phyloP scores from a whole-genome alignment of 2,329 filamentous ascomycete genomes.

The Penicillium oxalicum region DNA sequence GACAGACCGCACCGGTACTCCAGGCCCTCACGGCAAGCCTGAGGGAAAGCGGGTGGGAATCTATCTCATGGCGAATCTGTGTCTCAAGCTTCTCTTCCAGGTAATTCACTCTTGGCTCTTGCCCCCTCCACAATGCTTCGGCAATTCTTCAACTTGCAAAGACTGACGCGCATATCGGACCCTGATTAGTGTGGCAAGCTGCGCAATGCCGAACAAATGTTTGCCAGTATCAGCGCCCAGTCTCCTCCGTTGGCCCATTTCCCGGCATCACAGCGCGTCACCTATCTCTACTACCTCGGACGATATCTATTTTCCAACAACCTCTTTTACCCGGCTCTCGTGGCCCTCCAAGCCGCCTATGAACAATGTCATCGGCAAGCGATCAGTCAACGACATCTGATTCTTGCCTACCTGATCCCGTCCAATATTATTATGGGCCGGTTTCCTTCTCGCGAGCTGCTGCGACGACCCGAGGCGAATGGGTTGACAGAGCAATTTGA shows the following conservation, averaged over 20 bases:
- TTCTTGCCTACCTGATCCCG: conserved; percentile 77
- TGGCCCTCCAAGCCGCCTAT: conserved; percentile 74
- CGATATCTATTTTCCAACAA: conserved; percentile 82
- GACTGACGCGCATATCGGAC: too few species aligned
- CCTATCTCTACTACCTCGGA: conserved; percentile 90
- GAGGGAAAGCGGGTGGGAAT: conserved; percentile 83
- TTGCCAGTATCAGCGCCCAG: conserved; percentile 77
- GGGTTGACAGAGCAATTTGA: conserved; percentile 61
- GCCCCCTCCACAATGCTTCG: too few species aligned
- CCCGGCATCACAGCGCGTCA: conserved; percentile 79
- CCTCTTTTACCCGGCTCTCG: conserved; percentile 70
- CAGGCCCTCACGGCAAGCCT: conserved; percentile 56
- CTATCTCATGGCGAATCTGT: conserved; percentile 87
- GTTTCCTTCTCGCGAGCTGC: conserved; percentile 64
- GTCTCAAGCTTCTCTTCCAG: conserved; percentile 79
- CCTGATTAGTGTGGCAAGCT: conserved; percentile 66
- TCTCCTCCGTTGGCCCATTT: conserved; percentile 77
- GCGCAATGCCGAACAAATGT: conserved; percentile 77
- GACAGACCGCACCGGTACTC: conserved; percentile 66
- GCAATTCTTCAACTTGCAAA: not conserved
- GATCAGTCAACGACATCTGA: conserved; percentile 64
- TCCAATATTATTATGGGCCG: conserved; percentile 78
- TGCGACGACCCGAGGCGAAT: conserved; percentile 64
- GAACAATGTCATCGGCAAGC: conserved; percentile 60
- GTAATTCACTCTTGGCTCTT: conserved; percentile 39